Conservation (phyloP, 1,284 basidiomycete species). For the Singerocomus rubriflavus region DNA sequence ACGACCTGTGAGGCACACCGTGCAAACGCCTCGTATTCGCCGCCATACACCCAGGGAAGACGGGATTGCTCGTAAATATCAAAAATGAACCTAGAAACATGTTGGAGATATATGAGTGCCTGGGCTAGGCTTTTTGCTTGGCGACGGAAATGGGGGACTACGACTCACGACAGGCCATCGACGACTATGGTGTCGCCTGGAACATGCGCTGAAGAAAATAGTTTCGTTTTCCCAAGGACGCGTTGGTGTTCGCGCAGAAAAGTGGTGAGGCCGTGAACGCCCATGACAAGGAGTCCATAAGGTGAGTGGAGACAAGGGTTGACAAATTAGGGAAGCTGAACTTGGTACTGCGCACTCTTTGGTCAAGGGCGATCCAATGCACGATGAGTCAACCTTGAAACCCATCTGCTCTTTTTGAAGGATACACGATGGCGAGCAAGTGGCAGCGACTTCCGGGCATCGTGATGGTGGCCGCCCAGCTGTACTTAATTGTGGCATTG, state of each 20-base stretch:
- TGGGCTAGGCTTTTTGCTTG: neutral
- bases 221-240: slow-evolving; percentile 51
- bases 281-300: slow-evolving; percentile 50
- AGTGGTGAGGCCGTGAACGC: slow-evolving; percentile 76
- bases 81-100: slow-evolving; percentile 68
- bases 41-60: slow-evolving; percentile 83
- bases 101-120: neutral
- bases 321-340: slow-evolving; percentile 14
- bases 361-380: neutral
- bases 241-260: slow-evolving; percentile 75
- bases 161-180: slow-evolving; percentile 86
- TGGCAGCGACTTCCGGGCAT: slow-evolving; percentile 4
- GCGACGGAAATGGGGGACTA: neutral
- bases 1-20: slow-evolving; percentile 52
- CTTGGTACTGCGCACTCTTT: neutral
- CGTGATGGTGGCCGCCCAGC: slow-evolving; percentile 9
- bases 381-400: neutral
- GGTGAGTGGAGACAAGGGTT: neutral
- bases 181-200: slow-evolving; percentile 45
- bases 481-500: neutral
- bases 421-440: slow-evolving; percentile 5
- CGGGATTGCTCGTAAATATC: slow-evolving; percentile 60
- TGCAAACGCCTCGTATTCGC: slow-evolving; percentile 70
- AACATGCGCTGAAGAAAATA: slow-evolving; percentile 28
- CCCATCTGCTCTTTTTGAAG: slow-evolving; percentile 1